phyloP scores from a whole-genome alignment of 306 rosid genomes.

The Sicyos baderoa region DNA sequence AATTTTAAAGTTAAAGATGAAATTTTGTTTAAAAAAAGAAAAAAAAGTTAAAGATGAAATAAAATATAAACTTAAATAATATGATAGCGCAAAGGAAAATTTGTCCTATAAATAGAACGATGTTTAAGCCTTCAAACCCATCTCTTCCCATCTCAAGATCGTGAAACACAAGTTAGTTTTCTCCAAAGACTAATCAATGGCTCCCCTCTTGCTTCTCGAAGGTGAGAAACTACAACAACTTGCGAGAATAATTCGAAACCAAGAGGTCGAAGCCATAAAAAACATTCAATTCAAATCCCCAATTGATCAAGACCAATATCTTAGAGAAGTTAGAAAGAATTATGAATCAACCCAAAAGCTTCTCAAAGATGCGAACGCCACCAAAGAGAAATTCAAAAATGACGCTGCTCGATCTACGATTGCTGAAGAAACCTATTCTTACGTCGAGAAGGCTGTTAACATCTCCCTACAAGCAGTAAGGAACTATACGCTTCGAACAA shows the following conservation, averaged over 20 bases:
- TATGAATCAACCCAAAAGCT: background rate
- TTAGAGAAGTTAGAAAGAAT: background rate
- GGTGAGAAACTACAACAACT: background rate
- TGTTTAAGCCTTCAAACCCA: background rate
- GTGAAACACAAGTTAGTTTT: background rate
- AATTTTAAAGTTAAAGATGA: too few relatives aligned
- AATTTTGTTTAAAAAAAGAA: too few relatives aligned
- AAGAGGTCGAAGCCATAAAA: background rate
- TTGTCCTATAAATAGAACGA: background rate
- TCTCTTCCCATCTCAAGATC: background rate
- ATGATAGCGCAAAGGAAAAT: too few relatives aligned
- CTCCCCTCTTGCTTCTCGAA: background rate
- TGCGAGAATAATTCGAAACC: background rate
- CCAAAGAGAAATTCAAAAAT: background rate
- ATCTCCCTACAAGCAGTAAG: background rate
- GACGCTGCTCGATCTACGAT: background rate
- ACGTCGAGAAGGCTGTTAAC: background rate
- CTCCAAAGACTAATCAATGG: background rate
- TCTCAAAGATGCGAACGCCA: background rate
- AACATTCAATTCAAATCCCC: background rate
- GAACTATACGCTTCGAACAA: background rate
- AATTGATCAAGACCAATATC: background rate
- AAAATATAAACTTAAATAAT: too few relatives aligned
- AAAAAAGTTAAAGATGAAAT: too few relatives aligned
- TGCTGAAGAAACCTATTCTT: background rate